Base-by-base conservation (phyloP, 169 alveolate genomes). In the Plasmodium vivax region DNA sequence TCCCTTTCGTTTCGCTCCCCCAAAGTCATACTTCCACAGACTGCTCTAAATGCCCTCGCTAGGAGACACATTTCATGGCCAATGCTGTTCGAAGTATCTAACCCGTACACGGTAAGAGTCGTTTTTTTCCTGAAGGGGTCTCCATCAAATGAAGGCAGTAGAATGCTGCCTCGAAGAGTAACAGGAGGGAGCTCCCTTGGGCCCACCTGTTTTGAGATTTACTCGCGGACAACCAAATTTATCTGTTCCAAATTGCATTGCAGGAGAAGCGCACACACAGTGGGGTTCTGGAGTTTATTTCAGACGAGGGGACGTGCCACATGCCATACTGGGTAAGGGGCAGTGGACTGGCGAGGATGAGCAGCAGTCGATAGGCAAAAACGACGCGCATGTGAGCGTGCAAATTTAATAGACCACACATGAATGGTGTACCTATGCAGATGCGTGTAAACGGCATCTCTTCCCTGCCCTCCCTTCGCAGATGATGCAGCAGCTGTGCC, bases 231-330 rank as follows among this genome's bases (percentile, higher is more conserved):
- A 62, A 62, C 77, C 77, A 62, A 62, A 23, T 19, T n/a, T 62
- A 45, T 62, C 38, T 62, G 36, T 9, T 84, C 5, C 14, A 38
- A 84, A 71, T 77, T 41, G 10, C 23, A 16, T 68, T 30, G 47
- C 58, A 95, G 93, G 95, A 84, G 47, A 95, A 93, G 45, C 41
- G 94, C 30, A 98, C 99, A 2, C 98, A 98, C 92, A 98, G 99
- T 83, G 99, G 99, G 1, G 99, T 98, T 1, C 95, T 98, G 14
- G 99, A 98, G 82, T 98, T 98, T 90, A 95, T 98, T 27, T 99
- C 99, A 38, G 99, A 98, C 84, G 99, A 98, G 88, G 99, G 99
- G 4, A 96, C 97, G 34, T 98, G 99, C 82, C 97, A 98, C 84
- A 94, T 98, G 88, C 99, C 99, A 71, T 98, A 97, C 85, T 98